Evolutionary conservation across 148 eudicot species (phyloP), one percentile per base, ranked within the genome.

Genomic region (Camellia granthamiana): DNA sequence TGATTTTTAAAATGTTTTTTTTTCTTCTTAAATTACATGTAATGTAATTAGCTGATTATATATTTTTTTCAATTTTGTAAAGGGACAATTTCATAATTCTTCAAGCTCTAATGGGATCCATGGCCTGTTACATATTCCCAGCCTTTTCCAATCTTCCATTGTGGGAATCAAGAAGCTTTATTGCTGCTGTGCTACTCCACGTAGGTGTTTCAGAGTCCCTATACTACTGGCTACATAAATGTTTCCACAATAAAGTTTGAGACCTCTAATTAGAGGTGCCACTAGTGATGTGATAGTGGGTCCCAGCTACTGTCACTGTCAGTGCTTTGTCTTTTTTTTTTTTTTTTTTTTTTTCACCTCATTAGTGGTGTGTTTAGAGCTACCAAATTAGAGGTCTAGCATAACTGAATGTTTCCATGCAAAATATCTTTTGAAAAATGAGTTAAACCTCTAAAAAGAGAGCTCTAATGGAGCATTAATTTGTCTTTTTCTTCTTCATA

Each of bases 41-140:
- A 41, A 63, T 15, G 41, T 67, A 43, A 6, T 16, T 68, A 7
- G 9, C 38, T 30, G 7, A 68, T 74, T n/a, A 16, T 41, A 11
- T 56, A 63, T 64, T n/a, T 59, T 55, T 21, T 76, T 6, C 44
- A 49, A 18, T 19, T 23, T 62, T 41, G 7, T 84, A 30, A 30
- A 95, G 98, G 98, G 97, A 95, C 70, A 90, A 91, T 85, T 93
- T 90, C 78, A 74, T 95, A 15, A 82, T 95, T 61, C 89, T 93
- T 6, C 93, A 93, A 86, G 89, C 90, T 60, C 51, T 89, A 2
- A 84, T 84, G 15, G 96, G 88, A 41, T 79, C 82, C 7, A 62
- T 93, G 62, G 83, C 80, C 38, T 80, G 74, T 6, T 85, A 86
- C 84, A 83, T 81, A 61, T 90, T 88, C 23, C 96, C 96, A 78